Evolutionary conservation across 164 flowering plant genomes (phyloP), one percentile per base, ranked within the genome.

Genomic region (Malania oleifera): DNA sequence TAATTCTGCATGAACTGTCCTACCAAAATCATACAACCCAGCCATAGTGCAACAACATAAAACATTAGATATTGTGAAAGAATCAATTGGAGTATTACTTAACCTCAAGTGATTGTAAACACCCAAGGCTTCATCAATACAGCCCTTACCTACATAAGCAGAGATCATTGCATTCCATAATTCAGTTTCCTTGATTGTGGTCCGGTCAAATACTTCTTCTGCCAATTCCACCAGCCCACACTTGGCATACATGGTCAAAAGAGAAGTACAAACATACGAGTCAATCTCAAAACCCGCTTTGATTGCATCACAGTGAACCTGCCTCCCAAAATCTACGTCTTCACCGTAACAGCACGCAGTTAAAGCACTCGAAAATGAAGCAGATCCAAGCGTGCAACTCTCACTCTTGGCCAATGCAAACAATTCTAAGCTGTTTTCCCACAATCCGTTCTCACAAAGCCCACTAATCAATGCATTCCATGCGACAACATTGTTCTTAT

Each of bases 401-500:
- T 70, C 75, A 29, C 34, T 58, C 75, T 77, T 84, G 38, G 71
- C 70, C 18, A 62, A 52, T 0, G 60, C 48, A 55, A 77, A 87
- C 34, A 78, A 53, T 20, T 74, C 75, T 70, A 84, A 69, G 56
- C 85, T 70, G 26, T 62, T 47, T 47, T 67, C 70, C 84, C 81
- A 81, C 44, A 67, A 27, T 7, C 81, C 82, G 65, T 78, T 78
- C 46, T 72, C 74, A 37, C 65, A 67, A 51, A 81, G 78, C 18
- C 85, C 82, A 6, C 71, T 49, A 45, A 87, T 79, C 82, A 84
- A 69, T n/a, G 77, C 77, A 72, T 84, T 87, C 88, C 89, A 82
- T 5, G 52, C 45, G 9, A 74, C 82, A 40, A 62, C 56, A 59
- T 70, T 79, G 47, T 59, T 48, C 67, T 67, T 81, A 64, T 76